Evolutionary conservation across 768 basidiomycete species (phyloP).

Genomic region (Suillus bovinus): DNA sequence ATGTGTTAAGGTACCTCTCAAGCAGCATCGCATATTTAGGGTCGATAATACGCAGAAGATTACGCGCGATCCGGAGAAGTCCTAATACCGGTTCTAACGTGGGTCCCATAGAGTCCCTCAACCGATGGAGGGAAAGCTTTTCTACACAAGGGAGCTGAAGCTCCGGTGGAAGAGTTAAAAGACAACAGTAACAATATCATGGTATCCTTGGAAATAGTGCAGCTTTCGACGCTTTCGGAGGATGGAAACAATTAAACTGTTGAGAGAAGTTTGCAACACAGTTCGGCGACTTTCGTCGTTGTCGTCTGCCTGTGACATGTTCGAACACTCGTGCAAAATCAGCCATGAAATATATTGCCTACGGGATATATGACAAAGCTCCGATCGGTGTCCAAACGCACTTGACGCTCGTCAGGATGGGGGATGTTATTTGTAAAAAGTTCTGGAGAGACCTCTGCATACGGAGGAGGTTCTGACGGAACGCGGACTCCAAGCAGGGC

Average conservation of each 20-base stretch:
- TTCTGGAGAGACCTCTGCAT: constrained; percentile 25
- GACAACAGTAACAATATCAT: constrained; percentile 87
- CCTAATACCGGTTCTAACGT: constrained; percentile 86
- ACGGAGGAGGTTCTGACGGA: constrained; percentile 7
- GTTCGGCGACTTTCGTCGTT: constrained; percentile 24
- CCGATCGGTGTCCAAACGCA: no score
- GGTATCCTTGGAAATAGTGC: constrained; percentile 91
- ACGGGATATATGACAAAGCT: constrained; percentile 27
- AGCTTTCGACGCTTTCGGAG: constrained; percentile 73
- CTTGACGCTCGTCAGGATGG: no score
- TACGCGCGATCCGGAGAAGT: constrained; percentile 68
- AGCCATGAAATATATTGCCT: constrained; percentile 47
- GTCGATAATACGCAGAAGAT: constrained; percentile 71
- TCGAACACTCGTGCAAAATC: constrained; percentile 14
- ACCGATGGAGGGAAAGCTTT: constrained; percentile 68
- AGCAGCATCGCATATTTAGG: constrained; percentile 67
- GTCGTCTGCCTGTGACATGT: constrained; percentile 11
- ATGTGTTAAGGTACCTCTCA: constrained; percentile 49
- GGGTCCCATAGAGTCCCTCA: constrained; percentile 87
- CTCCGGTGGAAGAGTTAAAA: constrained; percentile 69
- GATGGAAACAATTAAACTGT: constrained; percentile 70
- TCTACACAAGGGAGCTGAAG: constrained; percentile 60
- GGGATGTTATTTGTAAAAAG: not conserved
- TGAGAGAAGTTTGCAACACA: constrained; percentile 61
- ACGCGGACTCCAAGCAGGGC: no score